phyloP scores from a whole-genome alignment of 495 filamentous ascomycete genomes.

The Hypoxylon trugodes region DNA sequence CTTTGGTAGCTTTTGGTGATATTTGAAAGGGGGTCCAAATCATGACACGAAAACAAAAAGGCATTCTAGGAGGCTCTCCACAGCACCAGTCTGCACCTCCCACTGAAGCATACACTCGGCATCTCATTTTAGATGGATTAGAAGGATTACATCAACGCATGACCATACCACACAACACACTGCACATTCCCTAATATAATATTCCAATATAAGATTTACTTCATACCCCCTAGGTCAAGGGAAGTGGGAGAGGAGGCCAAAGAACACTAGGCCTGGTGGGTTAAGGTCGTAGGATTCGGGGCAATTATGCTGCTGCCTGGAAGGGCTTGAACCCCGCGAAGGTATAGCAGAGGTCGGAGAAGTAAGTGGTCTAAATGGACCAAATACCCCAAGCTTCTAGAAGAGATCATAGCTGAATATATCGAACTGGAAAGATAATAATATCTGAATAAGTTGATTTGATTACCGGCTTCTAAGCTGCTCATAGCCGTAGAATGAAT shows the following conservation, averaged over 20 bases:
- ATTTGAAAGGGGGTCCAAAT: constrained; percentile 39
- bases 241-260: constrained; percentile 3
- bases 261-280: constrained; percentile 11
- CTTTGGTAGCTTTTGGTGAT: constrained; percentile 45
- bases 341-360: constrained; percentile 13
- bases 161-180: constrained; percentile 18
- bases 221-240: neutral
- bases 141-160: constrained; percentile 35
- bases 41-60: constrained; percentile 44
- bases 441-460: neutral
- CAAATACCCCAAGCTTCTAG: constrained; percentile 12
- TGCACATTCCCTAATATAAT: constrained; percentile 43
- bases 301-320: constrained; percentile 4
- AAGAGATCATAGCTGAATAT: constrained; percentile 23
- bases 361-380: constrained; percentile 9
- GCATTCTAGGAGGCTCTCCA: constrained; percentile 38
- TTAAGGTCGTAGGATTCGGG: neutral
- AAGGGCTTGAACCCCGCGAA: neutral
- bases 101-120: constrained; percentile 20
- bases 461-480: neutral
- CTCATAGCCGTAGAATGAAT: neutral
- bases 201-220: constrained; percentile 30
- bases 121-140: constrained; percentile 42
- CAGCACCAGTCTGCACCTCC: constrained; percentile 19
- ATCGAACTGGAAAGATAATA: constrained; percentile 9